Base-by-base conservation (phyloP, 2,329 filamentous ascomycete species). In the Calycina marina region DNA sequence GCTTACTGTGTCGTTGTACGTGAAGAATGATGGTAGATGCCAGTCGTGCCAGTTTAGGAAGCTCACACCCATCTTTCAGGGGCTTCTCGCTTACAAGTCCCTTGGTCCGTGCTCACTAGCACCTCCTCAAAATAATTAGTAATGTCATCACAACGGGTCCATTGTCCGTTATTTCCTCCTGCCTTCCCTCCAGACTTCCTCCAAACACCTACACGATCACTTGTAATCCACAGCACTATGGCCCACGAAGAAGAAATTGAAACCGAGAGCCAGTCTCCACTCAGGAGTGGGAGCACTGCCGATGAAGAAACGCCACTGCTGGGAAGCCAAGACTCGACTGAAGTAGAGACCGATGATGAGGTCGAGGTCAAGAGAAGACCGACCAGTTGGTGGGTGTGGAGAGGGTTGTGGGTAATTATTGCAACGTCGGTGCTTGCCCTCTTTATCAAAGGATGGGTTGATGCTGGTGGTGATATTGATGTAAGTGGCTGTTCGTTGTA, bases 381-480 rank as follows among this genome's bases (percentile, higher is more conserved):
- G n/a, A 17, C 27, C 4, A 40, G 47, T 25, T 55, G 52, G 52
- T 55, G 44, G 39, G 27, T 50, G 12, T 59, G 57, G 58, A 46
- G 54, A 24, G 36, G 44, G 12, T 49, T 59, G 29, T 59, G 56
- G 58, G 14, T 39, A n/a, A 17, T 60, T 10, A 12, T 53, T 5
- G 52, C 37, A 1, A 43, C 45, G 1, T 24, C 56, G 1, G 29
- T 59, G 10, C 39, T 59, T 10, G 51, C 39, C 1, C 35, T 60
- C 11, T 62, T 63, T 32, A 51, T 62, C 26, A 62, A 61, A 38
- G 59, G 58, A 4, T 63, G 59, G 60, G 40, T 61, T n/a, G 58
- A 63, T 37, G 56, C 56, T 3, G 44, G 44, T 14, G 36, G 40
- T 14, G 58, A 61, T 39, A 53, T 58, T 14, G 45, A 60, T 31